Base-by-base conservation (phyloP, 768 basidiomycete species). In the Porpolomopsis calyptriformis region DNA sequence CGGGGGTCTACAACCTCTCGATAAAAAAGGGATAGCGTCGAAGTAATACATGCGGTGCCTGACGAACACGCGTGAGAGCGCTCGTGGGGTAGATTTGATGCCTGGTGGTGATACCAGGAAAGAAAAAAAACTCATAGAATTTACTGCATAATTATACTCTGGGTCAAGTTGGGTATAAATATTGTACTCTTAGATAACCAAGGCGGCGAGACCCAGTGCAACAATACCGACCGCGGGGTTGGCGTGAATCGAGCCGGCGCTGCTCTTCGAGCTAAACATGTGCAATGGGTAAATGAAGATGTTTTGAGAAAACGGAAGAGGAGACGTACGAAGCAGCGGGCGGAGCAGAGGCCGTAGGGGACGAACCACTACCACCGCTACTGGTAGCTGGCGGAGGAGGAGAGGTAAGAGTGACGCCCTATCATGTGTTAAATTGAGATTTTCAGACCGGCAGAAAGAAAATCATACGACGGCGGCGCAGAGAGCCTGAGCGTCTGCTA, bases 351-450 rank as follows among this genome's bases (percentile, higher is more conserved):
- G 34, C 14, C n/a, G 43, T 33, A 19, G 49, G n/a, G 7, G 54
- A n/a, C 26, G 49, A 42, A 16, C 44, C 31, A 38, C 29, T 45
- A 44, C 49, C 45, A 29, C 48, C 24, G 11, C 50, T 49, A 39
- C 47, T 26, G 20, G 49, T 3, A 38, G 46, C 39, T 29, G 49
- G 41, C 25, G 27, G 54, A 35, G 14, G 55, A 52, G 6, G 59
- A 20, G 62, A 54, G 16, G 59, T 69, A 51, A 81, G 60, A 4
- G 73, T 76, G 4, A 81, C 74, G 47, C 76, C 76, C 78, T 80
- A 50, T 12, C 50, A 44, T 37, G 7, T 4, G 22, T n/a, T 7
- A 40, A 22, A 27, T 31, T 8, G 12, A 31, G 11, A n/a, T n/a
- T n/a, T n/a, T 8, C 26, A 31, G 2, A 20, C 3, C 14, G 6